A percentile compares a stretch with the other conserved stretches of the same genome.
These are phyloP conservation scores for Tetraselmis chui DNA, from an alignment of 139 green algal genomes.

Conservation along the genomic window DNA sequence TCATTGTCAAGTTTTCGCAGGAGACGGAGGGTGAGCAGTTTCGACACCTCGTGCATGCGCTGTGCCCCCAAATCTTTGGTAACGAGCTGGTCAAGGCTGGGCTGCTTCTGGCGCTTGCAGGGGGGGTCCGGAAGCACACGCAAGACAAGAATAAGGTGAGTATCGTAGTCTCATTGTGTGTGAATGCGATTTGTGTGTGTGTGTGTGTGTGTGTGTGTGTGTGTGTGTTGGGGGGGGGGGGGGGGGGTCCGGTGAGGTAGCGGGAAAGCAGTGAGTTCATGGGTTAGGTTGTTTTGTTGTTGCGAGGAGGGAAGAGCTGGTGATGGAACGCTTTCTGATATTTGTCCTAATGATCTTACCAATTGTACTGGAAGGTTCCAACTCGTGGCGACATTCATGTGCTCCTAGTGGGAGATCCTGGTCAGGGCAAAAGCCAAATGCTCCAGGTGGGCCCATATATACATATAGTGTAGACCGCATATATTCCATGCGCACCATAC, in stretches of 20 bases:
- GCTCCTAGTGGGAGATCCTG: constrained; percentile 80
- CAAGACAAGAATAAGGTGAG: not conserved
- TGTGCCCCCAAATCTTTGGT: constrained; percentile 87
- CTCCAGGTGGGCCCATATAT: constrained; percentile 53
- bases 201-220: too few relatives aligned
- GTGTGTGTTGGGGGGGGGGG: too few relatives aligned
- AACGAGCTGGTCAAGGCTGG: constrained; percentile 86
- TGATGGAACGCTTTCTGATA: too few relatives aligned
- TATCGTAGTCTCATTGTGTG: too few relatives aligned
- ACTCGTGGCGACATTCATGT: constrained; percentile 78
- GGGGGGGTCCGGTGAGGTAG: too few relatives aligned
- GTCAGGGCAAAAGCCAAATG: constrained; percentile 85
- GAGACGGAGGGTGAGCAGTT: constrained; percentile 59
- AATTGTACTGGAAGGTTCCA: constrained; percentile 18
- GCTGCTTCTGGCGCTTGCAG: constrained; percentile 79
- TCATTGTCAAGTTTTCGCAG: constrained; percentile 71
- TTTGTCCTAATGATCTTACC: too few relatives aligned
- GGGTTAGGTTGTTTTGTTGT: too few relatives aligned
- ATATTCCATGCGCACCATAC: not conserved
- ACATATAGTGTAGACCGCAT: not conserved
- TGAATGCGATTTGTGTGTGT: too few relatives aligned
- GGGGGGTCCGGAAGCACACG: constrained; percentile 70
- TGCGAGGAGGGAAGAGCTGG: too few relatives aligned
- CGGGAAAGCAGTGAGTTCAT: too few relatives aligned
- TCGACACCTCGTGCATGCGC: constrained; percentile 63